Base-by-base conservation (phyloP, 768 basidiomycete genomes). In the Amyloporia xantha region DNA sequence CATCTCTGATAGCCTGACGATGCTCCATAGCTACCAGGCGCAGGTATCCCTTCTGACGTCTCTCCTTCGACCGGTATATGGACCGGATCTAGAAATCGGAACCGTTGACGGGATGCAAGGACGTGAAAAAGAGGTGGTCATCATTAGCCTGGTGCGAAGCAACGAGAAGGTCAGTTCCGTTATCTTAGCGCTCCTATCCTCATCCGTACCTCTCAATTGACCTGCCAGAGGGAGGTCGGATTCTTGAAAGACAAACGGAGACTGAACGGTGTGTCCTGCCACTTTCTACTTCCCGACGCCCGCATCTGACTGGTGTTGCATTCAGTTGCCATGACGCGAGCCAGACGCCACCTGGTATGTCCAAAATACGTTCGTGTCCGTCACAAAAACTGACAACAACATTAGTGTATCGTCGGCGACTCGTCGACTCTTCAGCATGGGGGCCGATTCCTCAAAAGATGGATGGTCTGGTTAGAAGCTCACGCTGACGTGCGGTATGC, bases 71-170 rank as follows among this genome's bases (percentile, higher is more conserved):
- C 81, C 85, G 0, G 62, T 69, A n/a, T 75, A 87, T 57, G 86
- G 86, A 0, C 64, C 71, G 0, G 69, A 70, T 21, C 75, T 98
- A 1, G 93, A 97, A 56, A 91, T 96, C 38, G 96, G 94, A 1
- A 91, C 87, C 0, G 93, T 98, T 1, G 96, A 98, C 61, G 92
- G 93, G 0, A 89, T 97, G 84, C 96, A 99, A 70, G 95, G 95
- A 0, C 79, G 96, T 42, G 95, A 99, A 64, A 91, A 91, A 56
- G 91, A 98, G 47, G 92, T 92, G 0, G 81, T 98, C 33, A 79
- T 98, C 20, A 88, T 99, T 46, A 90, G 82, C 55, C 77, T 99
- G 3, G 96, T 98, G 1, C 75, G 96, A 21, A 94, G 91, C 56
- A 99, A 98, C 59, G 82, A 87, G 46, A 82, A 78, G 67, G 88